These are phyloP conservation scores for Monilinia polystroma DNA, from an alignment of 2,329 filamentous ascomycete species.

Conservation along the genomic window DNA sequence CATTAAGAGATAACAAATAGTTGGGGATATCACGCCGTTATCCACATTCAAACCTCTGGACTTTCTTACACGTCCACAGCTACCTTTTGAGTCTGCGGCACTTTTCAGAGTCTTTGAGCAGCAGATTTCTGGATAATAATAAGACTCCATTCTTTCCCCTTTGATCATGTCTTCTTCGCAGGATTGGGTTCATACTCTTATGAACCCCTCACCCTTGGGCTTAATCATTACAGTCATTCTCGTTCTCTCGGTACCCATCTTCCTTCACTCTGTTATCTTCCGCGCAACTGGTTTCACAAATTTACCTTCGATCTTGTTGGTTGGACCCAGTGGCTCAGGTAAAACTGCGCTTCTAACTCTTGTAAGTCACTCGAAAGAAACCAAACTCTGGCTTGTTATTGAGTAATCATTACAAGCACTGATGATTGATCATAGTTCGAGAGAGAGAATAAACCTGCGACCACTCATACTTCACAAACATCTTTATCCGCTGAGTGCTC, in stretches of 20 bases:
- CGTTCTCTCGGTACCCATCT: conserved; percentile 68
- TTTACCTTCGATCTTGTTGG: conserved; percentile 74
- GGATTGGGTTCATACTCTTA: conserved; percentile 50
- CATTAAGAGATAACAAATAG: no score
- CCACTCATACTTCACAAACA: conserved; percentile 61
- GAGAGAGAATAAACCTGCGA: conserved; percentile 46
- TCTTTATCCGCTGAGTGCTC: conserved; percentile 56
- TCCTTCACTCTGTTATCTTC: conserved; percentile 74
- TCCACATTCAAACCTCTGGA: no score
- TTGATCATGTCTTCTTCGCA: conserved; percentile 28
- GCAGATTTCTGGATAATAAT: not conserved
- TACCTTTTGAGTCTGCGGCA: not conserved
- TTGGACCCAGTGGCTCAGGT: conserved; percentile 78
- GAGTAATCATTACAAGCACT: conserved; percentile 23
- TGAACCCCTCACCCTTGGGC: conserved; percentile 59
- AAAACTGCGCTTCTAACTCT: conserved; percentile 88
- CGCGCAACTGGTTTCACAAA: conserved; percentile 62
- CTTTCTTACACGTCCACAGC: not conserved
- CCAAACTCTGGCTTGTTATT: not conserved
- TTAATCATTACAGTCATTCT: conserved; percentile 70
- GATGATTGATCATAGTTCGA: conserved; percentile 46
- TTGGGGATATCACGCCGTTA: not conserved
- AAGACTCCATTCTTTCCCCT: not conserved
- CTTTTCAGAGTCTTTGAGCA: not conserved
- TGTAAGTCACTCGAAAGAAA: conserved; percentile 45